These are phyloP conservation scores for Alternaria triticimaculans DNA, from an alignment of 2,329 filamentous ascomycete genomes.

Conservation along the genomic window DNA sequence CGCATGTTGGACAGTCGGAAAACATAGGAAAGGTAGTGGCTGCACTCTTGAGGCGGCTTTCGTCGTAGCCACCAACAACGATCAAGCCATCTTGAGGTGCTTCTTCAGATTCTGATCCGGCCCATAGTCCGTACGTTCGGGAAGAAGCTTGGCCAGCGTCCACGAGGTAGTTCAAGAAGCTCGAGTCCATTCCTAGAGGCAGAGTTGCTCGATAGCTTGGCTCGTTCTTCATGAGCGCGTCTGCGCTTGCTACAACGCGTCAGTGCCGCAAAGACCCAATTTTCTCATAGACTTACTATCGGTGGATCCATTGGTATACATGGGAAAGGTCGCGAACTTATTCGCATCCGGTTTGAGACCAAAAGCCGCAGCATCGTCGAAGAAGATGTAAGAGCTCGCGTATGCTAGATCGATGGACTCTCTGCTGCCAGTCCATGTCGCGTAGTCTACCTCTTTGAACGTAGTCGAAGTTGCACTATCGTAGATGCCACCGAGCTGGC, in stretches of 20 bases:
- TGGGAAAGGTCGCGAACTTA: constrained; percentile 20
- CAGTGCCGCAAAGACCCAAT: neutral
- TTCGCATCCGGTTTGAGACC: constrained; percentile 20
- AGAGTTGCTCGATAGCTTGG: constrained; percentile 18
- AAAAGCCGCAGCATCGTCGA: constrained; percentile 21
- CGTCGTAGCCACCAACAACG: constrained; percentile 22
- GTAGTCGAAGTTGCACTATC: constrained; percentile 21
- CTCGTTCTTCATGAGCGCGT: constrained; percentile 13
- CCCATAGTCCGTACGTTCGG: constrained; percentile 24
- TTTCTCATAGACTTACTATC: constrained; percentile 16
- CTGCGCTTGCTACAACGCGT: constrained; percentile 6
- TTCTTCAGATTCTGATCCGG: constrained; percentile 23
- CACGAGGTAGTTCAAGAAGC: constrained; percentile 22
- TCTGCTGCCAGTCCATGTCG: constrained; percentile 22
- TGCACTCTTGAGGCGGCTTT: constrained; percentile 18
- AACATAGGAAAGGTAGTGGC: constrained; percentile 27
- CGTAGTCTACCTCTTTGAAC: constrained; percentile 19
- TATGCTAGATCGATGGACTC: constrained; percentile 16
- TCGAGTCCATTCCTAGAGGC: constrained; percentile 20
- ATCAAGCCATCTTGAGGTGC: constrained; percentile 25
- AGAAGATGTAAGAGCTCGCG: constrained; percentile 21
- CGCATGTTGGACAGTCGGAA: constrained; percentile 26
- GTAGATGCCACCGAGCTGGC: constrained; percentile 23
- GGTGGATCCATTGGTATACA: constrained; percentile 19
- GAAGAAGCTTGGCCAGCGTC: constrained; percentile 27